phyloP scores from a whole-genome alignment of 345 rosid genomes.

The Carallia pectinifolia region DNA sequence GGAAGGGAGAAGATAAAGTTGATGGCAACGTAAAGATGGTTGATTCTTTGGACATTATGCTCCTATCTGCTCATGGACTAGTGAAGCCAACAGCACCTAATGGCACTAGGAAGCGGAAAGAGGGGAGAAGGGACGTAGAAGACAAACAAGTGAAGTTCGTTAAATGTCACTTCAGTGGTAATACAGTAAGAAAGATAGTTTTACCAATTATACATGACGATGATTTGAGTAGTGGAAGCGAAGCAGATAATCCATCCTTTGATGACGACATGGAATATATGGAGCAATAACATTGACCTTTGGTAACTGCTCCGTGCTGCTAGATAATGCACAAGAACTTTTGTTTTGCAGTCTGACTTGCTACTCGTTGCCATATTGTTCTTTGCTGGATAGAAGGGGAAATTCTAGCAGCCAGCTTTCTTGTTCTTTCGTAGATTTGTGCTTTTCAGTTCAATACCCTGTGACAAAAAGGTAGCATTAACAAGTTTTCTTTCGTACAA shows the following conservation, averaged over 20 bases:
- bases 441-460: not conserved
- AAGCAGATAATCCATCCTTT: slow-evolving; percentile 35
- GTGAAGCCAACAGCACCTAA: slow-evolving; percentile 23
- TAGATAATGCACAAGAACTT: not conserved
- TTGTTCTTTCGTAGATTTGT: not conserved
- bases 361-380: not conserved
- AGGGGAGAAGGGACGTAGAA: slow-evolving; percentile 40
- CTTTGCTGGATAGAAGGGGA: not conserved
- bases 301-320: not conserved
- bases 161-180: slow-evolving; percentile 40
- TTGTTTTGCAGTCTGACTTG: not conserved
- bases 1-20: slow-evolving; percentile 12
- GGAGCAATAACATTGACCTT: slow-evolving; percentile 25
- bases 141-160: slow-evolving; percentile 43
- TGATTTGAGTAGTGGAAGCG: slow-evolving; percentile 41
- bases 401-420: not conserved
- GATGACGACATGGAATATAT: slow-evolving; percentile 36
- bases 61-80: slow-evolving; percentile 16
- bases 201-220: slow-evolving; percentile 20
- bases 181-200: slow-evolving; percentile 19
- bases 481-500: not conserved
- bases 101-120: slow-evolving; percentile 68
- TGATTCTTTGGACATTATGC: slow-evolving; percentile 23
- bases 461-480: not conserved
- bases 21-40: slow-evolving; percentile 36